Conservation (phyloP, 164 flowering plant species). For the Magnolia changhungtana region DNA sequence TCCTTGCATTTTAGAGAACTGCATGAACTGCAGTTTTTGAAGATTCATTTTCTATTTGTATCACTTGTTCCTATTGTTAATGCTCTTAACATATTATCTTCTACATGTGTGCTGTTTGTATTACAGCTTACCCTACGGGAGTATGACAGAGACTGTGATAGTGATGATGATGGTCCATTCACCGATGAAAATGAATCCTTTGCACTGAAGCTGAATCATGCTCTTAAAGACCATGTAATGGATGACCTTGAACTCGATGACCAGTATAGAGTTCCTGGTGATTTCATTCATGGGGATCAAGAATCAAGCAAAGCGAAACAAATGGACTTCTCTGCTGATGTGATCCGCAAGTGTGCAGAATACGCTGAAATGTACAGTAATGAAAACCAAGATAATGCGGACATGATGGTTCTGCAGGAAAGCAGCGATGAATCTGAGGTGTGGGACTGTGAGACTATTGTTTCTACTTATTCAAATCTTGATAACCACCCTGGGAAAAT, state of each 20-base stretch:
- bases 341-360: slow-evolving; percentile 59
- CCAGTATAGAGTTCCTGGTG: slow-evolving; percentile 60
- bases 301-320: slow-evolving; percentile 24
- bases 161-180: slow-evolving; percentile 32
- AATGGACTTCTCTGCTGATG: slow-evolving; percentile 46
- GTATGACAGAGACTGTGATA: slow-evolving; percentile 56
- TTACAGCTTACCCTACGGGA: slow-evolving; percentile 70
- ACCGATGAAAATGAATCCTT: slow-evolving; percentile 51
- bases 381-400: slow-evolving; percentile 37
- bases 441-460: slow-evolving; percentile 92
- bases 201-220: slow-evolving; percentile 52
- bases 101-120: neutral
- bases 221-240: slow-evolving; percentile 31
- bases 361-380: slow-evolving; percentile 74
- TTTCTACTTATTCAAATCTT: slow-evolving; percentile 86
- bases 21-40: neutral
- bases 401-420: slow-evolving; percentile 49
- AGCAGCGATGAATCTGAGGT: slow-evolving; percentile 81
- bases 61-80: neutral
- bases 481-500: slow-evolving; percentile 95
- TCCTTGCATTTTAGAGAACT: neutral
- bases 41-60: neutral
- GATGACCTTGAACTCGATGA: slow-evolving; percentile 48
- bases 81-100: neutral
- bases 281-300: slow-evolving; percentile 35